phyloP scores from a whole-genome alignment of 345 rosid species.

The Rhizophora apiculata region DNA sequence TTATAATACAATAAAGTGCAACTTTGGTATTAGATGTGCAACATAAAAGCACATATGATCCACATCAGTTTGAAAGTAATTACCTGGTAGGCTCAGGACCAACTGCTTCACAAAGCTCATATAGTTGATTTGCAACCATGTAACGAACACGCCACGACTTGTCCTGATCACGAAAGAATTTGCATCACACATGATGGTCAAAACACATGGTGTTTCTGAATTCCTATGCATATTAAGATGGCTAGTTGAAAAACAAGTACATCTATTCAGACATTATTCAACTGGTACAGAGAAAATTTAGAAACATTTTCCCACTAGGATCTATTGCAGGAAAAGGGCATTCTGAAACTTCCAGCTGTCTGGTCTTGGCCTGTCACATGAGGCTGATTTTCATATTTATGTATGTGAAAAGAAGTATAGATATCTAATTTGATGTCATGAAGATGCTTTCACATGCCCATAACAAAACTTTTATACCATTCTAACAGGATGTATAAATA shows the following conservation, averaged over 20 bases:
- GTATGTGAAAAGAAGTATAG: no score
- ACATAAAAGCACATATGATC: not conserved
- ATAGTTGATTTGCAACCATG: constrained; percentile 95
- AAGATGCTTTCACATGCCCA: not conserved
- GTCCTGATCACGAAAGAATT: constrained; percentile 45
- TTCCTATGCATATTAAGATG: not conserved
- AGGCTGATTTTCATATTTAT: no score
- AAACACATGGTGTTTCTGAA: not conserved
- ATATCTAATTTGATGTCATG: no score
- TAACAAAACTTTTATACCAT: not conserved
- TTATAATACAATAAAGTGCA: no score
- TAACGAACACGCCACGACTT: constrained; percentile 99
- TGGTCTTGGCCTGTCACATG: no score
- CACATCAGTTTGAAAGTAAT: constrained; percentile 5
- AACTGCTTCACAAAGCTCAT: constrained; percentile 95
- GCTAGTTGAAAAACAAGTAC: not conserved
- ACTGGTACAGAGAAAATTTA: not conserved
- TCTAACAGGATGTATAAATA: not conserved
- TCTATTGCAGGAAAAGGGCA: no score
- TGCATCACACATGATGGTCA: constrained; percentile 4
- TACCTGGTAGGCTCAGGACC: constrained; percentile 96
- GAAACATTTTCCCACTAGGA: no score
- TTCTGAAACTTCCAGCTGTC: no score
- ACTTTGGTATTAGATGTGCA: no score
- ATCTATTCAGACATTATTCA: not conserved